These are phyloP conservation scores for Chrysosporium keratinophilum DNA, from an alignment of 2,329 filamentous ascomycete species.

Conservation along the genomic window DNA sequence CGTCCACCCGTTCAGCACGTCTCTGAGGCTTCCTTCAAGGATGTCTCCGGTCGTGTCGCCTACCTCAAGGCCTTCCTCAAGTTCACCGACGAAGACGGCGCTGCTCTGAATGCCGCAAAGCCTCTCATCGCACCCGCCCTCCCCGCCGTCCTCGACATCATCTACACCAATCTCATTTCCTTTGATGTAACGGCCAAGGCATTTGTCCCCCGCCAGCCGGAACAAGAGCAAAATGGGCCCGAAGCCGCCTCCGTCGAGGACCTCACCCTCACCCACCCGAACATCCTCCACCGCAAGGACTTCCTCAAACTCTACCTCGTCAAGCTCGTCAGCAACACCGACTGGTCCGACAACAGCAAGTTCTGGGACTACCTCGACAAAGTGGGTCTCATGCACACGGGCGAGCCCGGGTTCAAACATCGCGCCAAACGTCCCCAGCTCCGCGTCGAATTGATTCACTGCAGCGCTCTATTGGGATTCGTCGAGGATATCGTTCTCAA, in stretches of 20 bases:
- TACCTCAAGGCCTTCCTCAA: constrained; percentile 23
- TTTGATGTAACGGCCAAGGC: constrained; percentile 25
- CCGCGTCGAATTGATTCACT: constrained; percentile 24
- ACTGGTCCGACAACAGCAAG: constrained; percentile 23
- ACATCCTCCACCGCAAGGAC: constrained; percentile 24
- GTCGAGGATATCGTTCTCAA: constrained; percentile 23
- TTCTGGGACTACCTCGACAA: constrained; percentile 25
- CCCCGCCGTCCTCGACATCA: constrained; percentile 21
- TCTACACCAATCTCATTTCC: constrained; percentile 24
- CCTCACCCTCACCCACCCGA: constrained; percentile 21
- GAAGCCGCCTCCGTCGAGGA: constrained; percentile 12
- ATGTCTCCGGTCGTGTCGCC: constrained; percentile 17
- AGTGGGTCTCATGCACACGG: constrained; percentile 25
- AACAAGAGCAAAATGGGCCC: constrained; percentile 12
- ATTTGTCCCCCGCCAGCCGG: constrained; percentile 21
- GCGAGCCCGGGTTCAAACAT: constrained; percentile 22
- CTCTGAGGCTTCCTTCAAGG: constrained; percentile 14
- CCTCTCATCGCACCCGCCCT: constrained; percentile 21
- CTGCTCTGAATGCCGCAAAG: constrained; percentile 19
- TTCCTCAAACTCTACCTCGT: constrained; percentile 24
- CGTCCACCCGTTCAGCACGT: constrained; percentile 13
- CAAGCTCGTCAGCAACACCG: constrained; percentile 21
- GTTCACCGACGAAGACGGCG: constrained; percentile 22
- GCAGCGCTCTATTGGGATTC: constrained; percentile 21
- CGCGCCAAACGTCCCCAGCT: constrained; percentile 20